A percentile compares a stretch with the other conserved stretches of the same genome.
These are phyloP conservation scores for Anthracocystis walkeri DNA, from an alignment of 1,284 basidiomycete genomes.

Conservation along the genomic window DNA sequence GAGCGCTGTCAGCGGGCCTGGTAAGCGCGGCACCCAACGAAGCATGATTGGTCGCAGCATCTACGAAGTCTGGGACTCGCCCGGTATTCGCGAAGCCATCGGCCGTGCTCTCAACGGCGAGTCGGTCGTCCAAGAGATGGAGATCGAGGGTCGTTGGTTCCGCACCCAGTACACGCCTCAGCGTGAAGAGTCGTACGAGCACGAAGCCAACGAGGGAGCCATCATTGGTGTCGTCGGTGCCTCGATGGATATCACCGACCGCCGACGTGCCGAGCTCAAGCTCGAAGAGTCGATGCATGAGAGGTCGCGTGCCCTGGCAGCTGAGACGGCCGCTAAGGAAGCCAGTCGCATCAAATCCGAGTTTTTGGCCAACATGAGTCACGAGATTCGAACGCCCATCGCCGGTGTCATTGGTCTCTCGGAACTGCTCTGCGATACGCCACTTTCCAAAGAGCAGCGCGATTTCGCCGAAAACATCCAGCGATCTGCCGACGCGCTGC, in stretches of 20 bases:
- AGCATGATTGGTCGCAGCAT: slow-evolving; percentile 61
- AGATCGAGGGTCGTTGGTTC: slow-evolving; percentile 66
- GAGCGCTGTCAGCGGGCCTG: slow-evolving; percentile 43
- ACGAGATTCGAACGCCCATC: slow-evolving; percentile 72
- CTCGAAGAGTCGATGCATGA: slow-evolving; percentile 67
- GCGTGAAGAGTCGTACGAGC: slow-evolving; percentile 48
- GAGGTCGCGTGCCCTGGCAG: slow-evolving; percentile 65
- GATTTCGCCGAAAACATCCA: slow-evolving; percentile 71
- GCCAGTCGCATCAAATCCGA: slow-evolving; percentile 72
- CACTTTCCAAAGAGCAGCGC: slow-evolving; percentile 69
- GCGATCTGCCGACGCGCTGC: slow-evolving; percentile 71
- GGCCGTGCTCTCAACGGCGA: slow-evolving; percentile 57
- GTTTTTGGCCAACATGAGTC: slow-evolving; percentile 70
- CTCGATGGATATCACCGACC: slow-evolving; percentile 69
- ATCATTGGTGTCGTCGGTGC: slow-evolving; percentile 69
- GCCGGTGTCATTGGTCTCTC: slow-evolving; percentile 70
- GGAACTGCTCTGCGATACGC: slow-evolving; percentile 65
- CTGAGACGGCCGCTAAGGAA: slow-evolving; percentile 71
- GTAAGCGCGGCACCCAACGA: slow-evolving; percentile 38
- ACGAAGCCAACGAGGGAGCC: slow-evolving; percentile 45
- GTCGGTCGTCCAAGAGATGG: slow-evolving; percentile 62
- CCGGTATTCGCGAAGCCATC: slow-evolving; percentile 57
- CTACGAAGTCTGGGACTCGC: slow-evolving; percentile 60
- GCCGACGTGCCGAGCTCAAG: slow-evolving; percentile 64
- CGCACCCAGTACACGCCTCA: slow-evolving; percentile 63